phyloP scores from a whole-genome alignment of 768 basidiomycete genomes.

The Lentinula boryana region DNA sequence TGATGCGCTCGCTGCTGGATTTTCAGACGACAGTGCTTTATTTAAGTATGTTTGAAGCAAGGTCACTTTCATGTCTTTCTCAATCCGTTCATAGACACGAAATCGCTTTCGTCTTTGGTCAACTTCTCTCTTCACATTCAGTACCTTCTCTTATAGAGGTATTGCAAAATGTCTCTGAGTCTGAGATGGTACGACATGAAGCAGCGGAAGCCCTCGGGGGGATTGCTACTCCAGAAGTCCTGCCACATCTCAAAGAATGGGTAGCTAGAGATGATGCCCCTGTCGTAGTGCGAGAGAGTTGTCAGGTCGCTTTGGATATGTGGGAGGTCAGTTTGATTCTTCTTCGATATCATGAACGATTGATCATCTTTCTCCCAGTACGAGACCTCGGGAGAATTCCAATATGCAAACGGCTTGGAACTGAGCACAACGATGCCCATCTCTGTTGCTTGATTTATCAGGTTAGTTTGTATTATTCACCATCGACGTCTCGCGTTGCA shows the following conservation, averaged over 20 bases:
- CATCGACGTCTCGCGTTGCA: background rate
- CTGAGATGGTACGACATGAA: conserved; percentile 97
- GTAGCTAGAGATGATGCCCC: conserved; percentile 74
- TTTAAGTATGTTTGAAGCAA: conserved; percentile 66
- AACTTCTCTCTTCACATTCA: conserved; percentile 83
- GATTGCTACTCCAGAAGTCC: conserved; percentile 88
- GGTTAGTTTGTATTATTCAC: background rate
- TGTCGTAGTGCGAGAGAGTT: conserved; percentile 89
- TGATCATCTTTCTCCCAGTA: conserved; percentile 32
- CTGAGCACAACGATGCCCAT: background rate
- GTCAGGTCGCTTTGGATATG: conserved; percentile 95
- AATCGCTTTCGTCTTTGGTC: conserved; percentile 97
- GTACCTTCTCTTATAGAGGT: conserved; percentile 81
- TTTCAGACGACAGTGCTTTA: conserved; percentile 80
- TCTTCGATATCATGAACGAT: background rate
- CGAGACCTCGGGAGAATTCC: conserved; percentile 67
- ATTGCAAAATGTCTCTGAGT: conserved; percentile 65
- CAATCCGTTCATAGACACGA: conserved; percentile 65
- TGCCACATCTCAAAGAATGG: conserved; percentile 85
- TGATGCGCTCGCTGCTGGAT: conserved; percentile 87
- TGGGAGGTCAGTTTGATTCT: conserved; percentile 61
- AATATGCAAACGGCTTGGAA: conserved; percentile 43
- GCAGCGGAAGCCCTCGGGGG: conserved; percentile 99
- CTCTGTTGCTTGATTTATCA: background rate
- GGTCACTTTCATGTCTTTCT: background rate